Percentiles rank a stretch among this genome's conserved stretches.
Conservation (phyloP, 2,329 filamentous ascomycete genomes). For the Raffaelea albimanens region DNA sequence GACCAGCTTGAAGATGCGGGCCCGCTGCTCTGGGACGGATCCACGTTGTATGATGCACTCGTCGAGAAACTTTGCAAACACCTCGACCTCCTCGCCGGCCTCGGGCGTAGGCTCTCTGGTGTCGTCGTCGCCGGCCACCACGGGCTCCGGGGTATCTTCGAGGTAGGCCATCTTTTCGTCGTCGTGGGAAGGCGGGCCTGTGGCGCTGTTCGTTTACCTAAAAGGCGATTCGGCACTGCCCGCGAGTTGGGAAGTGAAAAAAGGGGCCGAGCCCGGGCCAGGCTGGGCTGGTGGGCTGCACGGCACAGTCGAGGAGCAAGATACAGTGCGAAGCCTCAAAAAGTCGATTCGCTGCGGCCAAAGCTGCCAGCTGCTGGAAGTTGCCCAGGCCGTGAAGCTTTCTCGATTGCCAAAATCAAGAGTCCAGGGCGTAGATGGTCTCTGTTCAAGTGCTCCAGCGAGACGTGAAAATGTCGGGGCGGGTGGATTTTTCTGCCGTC, state of each 20-base stretch:
- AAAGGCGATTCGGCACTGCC: too few species aligned
- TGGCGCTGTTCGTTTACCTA: too few species aligned
- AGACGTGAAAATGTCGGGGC: too few species aligned
- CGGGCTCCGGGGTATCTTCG: constrained; percentile 21
- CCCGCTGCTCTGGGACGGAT: constrained; percentile 44
- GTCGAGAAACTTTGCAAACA: constrained; percentile 76
- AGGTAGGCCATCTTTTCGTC: constrained; percentile 16
- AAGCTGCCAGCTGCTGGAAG: too few species aligned
- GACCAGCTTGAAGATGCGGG: constrained; percentile 59
- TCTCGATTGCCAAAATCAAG: too few species aligned
- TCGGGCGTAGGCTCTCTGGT: constrained; percentile 20
- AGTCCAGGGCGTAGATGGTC: too few species aligned
- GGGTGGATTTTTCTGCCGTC: constrained; percentile 2
- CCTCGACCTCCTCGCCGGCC: constrained; percentile 73
- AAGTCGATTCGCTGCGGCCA: too few species aligned
- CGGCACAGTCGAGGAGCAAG: background rate
- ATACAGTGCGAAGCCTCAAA: too few species aligned
- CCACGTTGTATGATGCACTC: constrained; percentile 49
- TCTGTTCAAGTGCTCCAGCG: too few species aligned
- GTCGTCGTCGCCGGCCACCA: constrained; percentile 25
- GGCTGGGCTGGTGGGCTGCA: background rate
- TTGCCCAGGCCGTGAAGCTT: too few species aligned
- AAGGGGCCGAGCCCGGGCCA: background rate
- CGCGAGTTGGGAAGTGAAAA: background rate
- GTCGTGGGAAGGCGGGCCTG: too few species aligned